Evolutionary conservation across 2,329 filamentous ascomycete species (phyloP).

Genomic region (Chrysosporium queenslandicum): DNA sequence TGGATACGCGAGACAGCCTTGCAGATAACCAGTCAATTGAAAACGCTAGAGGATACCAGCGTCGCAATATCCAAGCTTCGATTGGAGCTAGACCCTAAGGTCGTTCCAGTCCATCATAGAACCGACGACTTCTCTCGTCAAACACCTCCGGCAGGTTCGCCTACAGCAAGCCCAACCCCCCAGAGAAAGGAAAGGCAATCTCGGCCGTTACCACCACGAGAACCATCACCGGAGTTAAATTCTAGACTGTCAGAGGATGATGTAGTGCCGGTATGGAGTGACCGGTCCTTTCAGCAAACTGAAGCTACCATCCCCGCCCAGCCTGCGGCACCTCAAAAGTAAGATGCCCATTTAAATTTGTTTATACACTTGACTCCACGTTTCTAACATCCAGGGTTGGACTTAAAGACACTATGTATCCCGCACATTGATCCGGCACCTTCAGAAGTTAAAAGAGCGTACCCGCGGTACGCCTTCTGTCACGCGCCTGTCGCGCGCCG

Average conservation of each 20-base stretch:
- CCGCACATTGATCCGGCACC: not conserved
- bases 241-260: not conserved
- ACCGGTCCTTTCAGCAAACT: not conserved
- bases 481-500: not conserved
- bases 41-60: slow-evolving; percentile 35
- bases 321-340: slow-evolving; percentile 1
- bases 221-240: not conserved
- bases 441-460: not conserved
- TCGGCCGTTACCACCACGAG: not conserved
- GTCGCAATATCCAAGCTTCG: not conserved
- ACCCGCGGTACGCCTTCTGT: slow-evolving; percentile 4
- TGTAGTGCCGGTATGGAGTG: not conserved
- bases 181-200: not conserved
- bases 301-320: not conserved
- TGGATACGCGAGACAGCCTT: slow-evolving; percentile 40
- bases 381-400: not conserved
- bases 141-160: not conserved
- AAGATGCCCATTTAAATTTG: not conserved
- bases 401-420: slow-evolving; percentile 1
- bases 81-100: not conserved
- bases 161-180: not conserved
- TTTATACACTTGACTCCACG: not conserved
- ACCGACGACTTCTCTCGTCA: not conserved
- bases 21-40: slow-evolving; percentile 39
- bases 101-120: not conserved